phyloP scores from a whole-genome alignment of 495 filamentous ascomycete species.

The Schizothecium vesticola region DNA sequence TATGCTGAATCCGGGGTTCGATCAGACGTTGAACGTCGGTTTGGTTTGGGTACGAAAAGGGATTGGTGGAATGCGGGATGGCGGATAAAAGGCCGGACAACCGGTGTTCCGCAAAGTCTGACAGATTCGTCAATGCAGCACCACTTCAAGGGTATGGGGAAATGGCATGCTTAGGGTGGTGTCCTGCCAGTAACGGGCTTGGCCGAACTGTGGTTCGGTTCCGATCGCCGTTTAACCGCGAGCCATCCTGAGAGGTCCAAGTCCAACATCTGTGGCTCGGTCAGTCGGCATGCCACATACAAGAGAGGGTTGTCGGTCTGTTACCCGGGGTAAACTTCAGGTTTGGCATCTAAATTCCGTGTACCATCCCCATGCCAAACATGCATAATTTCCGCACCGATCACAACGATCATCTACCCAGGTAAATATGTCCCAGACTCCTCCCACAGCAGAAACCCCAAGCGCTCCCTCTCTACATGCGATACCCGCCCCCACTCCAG shows the following conservation, averaged over 20 bases:
- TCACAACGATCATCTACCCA: not conserved
- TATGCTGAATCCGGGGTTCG: not conserved
- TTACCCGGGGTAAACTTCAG: not conserved
- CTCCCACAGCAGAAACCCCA: slow-evolving; percentile 42
- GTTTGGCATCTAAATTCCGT: not conserved
- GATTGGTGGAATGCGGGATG: not conserved
- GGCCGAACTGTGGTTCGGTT: not conserved
- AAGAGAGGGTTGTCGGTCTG: not conserved
- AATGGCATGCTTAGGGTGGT: not conserved
- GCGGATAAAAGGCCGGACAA: not conserved
- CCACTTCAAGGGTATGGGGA: not conserved
- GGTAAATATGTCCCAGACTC: not conserved
- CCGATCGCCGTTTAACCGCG: not conserved
- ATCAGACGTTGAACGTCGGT: not conserved
- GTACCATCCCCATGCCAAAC: not conserved
- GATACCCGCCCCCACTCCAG: slow-evolving; percentile 69
- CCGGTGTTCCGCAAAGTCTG: not conserved
- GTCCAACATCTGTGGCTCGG: not conserved
- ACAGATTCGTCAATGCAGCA: not conserved
- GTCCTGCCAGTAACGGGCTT: not conserved
- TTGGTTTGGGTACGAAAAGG: not conserved
- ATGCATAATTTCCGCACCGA: not conserved
- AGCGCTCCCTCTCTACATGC: slow-evolving; percentile 55
- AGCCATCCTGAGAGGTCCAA: not conserved
- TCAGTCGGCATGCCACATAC: not conserved